Evolutionary conservation across 129 eudicot genomes (phyloP), one percentile per base, ranked within the genome.

Genomic region (Pulicaria dysenterica): DNA sequence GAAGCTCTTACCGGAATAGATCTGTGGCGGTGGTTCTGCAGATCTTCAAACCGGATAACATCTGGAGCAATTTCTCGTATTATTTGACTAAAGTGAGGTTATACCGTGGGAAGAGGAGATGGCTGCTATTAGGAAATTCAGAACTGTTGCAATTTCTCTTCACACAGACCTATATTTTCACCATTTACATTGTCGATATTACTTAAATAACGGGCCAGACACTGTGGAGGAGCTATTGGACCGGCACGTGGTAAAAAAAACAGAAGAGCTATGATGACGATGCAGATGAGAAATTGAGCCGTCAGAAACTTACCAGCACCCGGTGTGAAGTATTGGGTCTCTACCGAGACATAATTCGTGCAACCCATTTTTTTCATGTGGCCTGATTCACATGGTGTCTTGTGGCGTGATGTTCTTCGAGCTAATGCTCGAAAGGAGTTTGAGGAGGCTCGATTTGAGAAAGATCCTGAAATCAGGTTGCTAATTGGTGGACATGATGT

Each of bases 371-470:
- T n/a, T 84, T 94, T 85, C 80, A 79, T 72, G 83, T 94, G 98
- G 98, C 73, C 81, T 4, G 96, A 94, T 75, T 72, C 91, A 4
- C 66, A 77, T 38, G 97, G 98, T 14, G 76, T 76, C 3, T 45
- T 83, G 51, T 94, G 98, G 98, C 87, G 96, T 7, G 98, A 90
- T 66, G 82, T 94, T 9, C 85, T 94, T 42, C 78, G 93, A 57
- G 91, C 77, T 56, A 94, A 90, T 67, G 97, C 96, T 7, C 73
- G 97, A 9, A 94, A 88, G 77, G 97, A 94, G 73, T 94, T 90
- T 40, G 98, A 94, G 73, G 95, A 80, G 40, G 92, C 98, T 41
- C 76, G 92, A 7, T 94, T 80, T 6, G 98, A 94, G 86, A 94
- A 79, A 41, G 98, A 94, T 72, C 96, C 96, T 19, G 96, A 93